A percentile compares a stretch with the other conserved stretches of the same genome.
Conservation (phyloP, 306 rosid species). For the Senna siamea region DNA sequence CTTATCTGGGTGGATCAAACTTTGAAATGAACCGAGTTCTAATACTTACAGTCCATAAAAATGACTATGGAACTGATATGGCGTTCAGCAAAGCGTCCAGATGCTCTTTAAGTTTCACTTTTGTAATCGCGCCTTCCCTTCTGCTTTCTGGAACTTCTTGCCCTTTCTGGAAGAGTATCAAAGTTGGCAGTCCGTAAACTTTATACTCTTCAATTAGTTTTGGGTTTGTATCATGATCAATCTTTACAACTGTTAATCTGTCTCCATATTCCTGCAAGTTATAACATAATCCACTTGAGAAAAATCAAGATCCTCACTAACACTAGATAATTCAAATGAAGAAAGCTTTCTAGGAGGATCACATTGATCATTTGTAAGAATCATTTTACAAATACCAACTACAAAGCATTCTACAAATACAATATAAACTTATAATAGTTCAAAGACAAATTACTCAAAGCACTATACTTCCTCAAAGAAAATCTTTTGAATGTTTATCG, state of each 20-base stretch:
- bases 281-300: not conserved
- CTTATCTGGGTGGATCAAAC: constrained; percentile 26
- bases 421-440: not conserved
- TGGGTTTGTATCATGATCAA: constrained; percentile 89
- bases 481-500: not conserved
- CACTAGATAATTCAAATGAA: constrained; percentile 1
- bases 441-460: too few species aligned
- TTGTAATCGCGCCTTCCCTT: constrained; percentile 87
- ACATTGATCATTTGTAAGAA: constrained; percentile 6
- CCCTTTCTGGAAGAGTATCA: constrained; percentile 80
- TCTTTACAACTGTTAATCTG: constrained; percentile 71
- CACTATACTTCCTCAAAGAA: too few species aligned
- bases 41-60: not conserved
- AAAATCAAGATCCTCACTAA: constrained; percentile 15
- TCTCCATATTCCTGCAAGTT: constrained; percentile 75
- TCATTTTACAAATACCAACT: not conserved
- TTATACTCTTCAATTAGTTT: constrained; percentile 67
- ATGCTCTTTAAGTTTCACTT: constrained; percentile 72
- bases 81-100: constrained; percentile 71
- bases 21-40: constrained; percentile 1
- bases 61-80: constrained; percentile 54
- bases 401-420: not conserved
- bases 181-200: constrained; percentile 80
- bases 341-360: not conserved
- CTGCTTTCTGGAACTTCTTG: constrained; percentile 79